Evolutionary conservation across 805 yeast species (phyloP).

Genomic region (Candida morakotiae): DNA sequence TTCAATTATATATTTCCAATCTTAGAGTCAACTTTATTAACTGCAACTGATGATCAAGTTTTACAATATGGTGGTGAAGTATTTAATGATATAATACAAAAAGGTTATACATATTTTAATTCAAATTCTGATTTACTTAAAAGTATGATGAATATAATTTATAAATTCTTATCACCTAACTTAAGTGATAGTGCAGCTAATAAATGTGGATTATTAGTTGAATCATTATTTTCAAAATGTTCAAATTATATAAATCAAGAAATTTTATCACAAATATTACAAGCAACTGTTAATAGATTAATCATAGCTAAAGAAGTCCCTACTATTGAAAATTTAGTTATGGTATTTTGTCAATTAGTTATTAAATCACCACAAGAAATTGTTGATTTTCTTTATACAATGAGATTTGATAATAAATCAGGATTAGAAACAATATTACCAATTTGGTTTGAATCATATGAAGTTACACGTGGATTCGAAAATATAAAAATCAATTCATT

Average conservation of each 20-base stretch:
- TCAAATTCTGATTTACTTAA: conserved; percentile 24
- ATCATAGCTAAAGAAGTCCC: conserved; percentile 62
- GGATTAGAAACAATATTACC: conserved; percentile 60
- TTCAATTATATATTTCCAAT: conserved; percentile 42
- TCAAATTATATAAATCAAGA: conserved; percentile 32
- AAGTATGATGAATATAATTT: conserved; percentile 55
- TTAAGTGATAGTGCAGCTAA: conserved; percentile 79
- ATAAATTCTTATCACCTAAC: conserved; percentile 66
- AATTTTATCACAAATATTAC: conserved; percentile 55
- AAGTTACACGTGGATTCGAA: conserved; percentile 73
- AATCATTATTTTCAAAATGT: conserved; percentile 53
- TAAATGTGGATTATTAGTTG: conserved; percentile 67
- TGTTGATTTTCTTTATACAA: conserved; percentile 51
- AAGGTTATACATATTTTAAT: conserved; percentile 31
- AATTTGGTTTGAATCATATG: conserved; percentile 82
- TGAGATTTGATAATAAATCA: conserved; percentile 13
- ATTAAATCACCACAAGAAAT: conserved; percentile 59
- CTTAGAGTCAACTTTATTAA: conserved; percentile 35
- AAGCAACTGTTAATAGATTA: conserved; percentile 69
- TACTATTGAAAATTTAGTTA: conserved; percentile 71
- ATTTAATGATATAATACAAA: conserved; percentile 54
- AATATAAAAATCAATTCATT: conserved; percentile 62
- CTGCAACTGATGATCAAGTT: conserved; percentile 68
- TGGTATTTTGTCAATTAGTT: conserved; percentile 72
- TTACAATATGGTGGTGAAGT: conserved; percentile 76